Conservation (phyloP, 768 basidiomycete genomes). For the Thelephora aurantiotincta region DNA sequence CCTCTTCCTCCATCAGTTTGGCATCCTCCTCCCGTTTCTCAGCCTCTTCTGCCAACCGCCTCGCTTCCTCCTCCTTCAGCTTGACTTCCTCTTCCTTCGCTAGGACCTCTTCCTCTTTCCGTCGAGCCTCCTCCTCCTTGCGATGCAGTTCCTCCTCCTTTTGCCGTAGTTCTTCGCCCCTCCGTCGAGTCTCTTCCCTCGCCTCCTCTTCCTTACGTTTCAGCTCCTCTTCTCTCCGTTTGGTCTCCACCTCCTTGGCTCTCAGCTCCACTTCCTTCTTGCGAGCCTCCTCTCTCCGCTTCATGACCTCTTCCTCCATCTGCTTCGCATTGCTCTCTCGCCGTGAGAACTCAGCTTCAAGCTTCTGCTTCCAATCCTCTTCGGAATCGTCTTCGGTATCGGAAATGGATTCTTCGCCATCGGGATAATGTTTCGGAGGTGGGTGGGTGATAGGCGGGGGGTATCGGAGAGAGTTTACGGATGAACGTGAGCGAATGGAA, state of each 20-base stretch:
- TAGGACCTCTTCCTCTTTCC: conserved; percentile 4
- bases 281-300: conserved; percentile 2
- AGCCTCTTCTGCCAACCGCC: conserved; percentile 10
- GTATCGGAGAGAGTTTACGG: background rate
- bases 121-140: conserved; percentile 4
- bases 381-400: background rate
- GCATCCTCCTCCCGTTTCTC: conserved; percentile 10
- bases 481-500: background rate
- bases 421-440: background rate
- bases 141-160: conserved; percentile 1
- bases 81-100: conserved; percentile 8
- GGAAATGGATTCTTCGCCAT: background rate
- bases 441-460: background rate
- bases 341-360: background rate
- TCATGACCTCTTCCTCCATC: conserved; percentile 1
- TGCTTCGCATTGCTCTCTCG: conserved; percentile 1
- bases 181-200: conserved; percentile 1
- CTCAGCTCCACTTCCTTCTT: background rate
- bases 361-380: background rate
- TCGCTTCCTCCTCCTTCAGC: conserved; percentile 9
- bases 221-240: background rate
- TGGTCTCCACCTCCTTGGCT: conserved; percentile 3
- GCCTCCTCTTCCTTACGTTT: background rate
- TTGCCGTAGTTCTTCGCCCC: background rate
- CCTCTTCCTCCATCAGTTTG: conserved; percentile 11